phyloP scores from a whole-genome alignment of 331 rosid genomes.

The Telfairia occidentalis region DNA sequence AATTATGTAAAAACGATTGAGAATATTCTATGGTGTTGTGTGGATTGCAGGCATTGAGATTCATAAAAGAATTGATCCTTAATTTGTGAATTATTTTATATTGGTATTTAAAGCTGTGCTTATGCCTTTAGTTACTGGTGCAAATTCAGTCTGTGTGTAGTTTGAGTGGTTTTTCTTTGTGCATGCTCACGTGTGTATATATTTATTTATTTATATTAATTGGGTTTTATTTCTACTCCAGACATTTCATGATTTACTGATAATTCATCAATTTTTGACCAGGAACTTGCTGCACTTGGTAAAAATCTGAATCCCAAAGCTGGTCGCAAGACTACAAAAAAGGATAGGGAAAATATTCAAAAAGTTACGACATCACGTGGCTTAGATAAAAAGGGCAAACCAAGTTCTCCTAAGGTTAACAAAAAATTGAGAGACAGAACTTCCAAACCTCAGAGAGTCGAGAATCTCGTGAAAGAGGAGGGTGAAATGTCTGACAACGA shows the following conservation, averaged over 20 bases:
- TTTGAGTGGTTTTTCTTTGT: background rate
- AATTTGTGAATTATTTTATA: background rate
- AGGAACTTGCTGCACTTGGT: conserved; percentile 86
- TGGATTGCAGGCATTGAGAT: background rate
- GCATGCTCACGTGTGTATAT: background rate
- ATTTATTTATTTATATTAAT: background rate
- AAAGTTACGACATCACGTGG: conserved; percentile 34
- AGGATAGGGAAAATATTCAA: conserved; percentile 50
- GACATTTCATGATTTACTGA: background rate
- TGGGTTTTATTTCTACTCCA: background rate
- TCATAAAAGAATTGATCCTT: background rate
- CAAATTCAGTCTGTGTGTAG: background rate
- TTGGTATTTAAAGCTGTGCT: background rate
- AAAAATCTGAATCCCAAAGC: conserved; percentile 51
- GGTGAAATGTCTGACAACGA: conserved; percentile 99
- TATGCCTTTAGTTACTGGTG: background rate
- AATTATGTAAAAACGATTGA: background rate
- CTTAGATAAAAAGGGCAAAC: conserved; percentile 54
- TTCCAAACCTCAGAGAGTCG: conserved; percentile 55
- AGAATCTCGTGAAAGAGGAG: conserved; percentile 83
- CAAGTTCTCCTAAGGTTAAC: conserved; percentile 39
- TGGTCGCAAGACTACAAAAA: conserved; percentile 64
- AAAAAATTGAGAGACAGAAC: conserved; percentile 40
- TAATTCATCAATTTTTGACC: background rate
- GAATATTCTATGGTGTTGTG: background rate